A percentile compares a stretch with the other conserved stretches of the same genome.
These are phyloP conservation scores for Suillus subluteus DNA, from an alignment of 768 basidiomycete genomes.

Conservation along the genomic window DNA sequence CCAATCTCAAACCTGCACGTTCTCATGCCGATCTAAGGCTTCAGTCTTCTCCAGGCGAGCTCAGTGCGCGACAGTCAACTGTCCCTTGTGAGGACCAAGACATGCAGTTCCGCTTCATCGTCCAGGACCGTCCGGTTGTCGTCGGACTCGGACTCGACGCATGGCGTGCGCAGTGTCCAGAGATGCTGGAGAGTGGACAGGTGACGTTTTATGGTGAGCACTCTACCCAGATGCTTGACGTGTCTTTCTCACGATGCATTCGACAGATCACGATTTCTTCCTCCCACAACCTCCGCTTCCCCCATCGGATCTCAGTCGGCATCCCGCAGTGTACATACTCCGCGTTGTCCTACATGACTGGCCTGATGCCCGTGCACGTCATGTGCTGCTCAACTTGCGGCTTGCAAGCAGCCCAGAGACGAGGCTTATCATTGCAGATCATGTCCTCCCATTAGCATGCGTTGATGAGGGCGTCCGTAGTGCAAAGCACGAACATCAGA, in stretches of 20 bases:
- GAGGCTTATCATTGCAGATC: constrained; percentile 70
- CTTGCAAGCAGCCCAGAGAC: constrained; percentile 45
- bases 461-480: constrained; percentile 43
- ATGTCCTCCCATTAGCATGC: constrained; percentile 71
- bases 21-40: neutral
- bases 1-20: neutral
- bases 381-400: constrained; percentile 50
- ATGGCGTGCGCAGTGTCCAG: constrained; percentile 62
- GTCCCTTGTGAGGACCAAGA: neutral
- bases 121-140: constrained; percentile 63
- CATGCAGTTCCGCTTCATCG: constrained; percentile 49
- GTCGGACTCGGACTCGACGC: constrained; percentile 56
- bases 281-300: constrained; percentile 54
- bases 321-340: constrained; percentile 68
- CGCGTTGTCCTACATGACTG: constrained; percentile 80
- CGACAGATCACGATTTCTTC: constrained; percentile 75
- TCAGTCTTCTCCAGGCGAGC: neutral
- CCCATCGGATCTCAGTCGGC: constrained; percentile 26
- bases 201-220: constrained; percentile 56
- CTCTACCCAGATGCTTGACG: neutral
- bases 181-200: constrained; percentile 55
- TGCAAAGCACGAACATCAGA: constrained; percentile 18
- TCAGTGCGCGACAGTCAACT: neutral
- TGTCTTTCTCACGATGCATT: neutral
- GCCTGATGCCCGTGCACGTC: constrained; percentile 60